A percentile compares a stretch with the other conserved stretches of the same genome.
phyloP scores from a whole-genome alignment of 2,329 filamentous ascomycete species.

The Phyllosticta citribraziliensis region DNA sequence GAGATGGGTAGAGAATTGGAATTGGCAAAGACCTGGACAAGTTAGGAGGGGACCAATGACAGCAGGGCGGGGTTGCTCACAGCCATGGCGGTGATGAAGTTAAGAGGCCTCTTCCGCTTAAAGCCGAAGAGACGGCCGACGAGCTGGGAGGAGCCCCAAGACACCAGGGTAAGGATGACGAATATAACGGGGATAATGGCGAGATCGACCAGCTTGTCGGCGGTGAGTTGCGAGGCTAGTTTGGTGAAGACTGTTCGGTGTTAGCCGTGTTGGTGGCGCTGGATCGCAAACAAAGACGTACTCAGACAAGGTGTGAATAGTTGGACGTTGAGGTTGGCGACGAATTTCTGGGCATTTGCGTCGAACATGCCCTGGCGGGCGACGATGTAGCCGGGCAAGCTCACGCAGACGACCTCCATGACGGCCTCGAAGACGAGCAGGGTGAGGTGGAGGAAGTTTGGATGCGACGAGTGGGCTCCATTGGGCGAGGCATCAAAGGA shows the following conservation, averaged over 20 bases:
- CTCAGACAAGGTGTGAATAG: constrained; percentile 95
- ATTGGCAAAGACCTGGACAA: constrained; percentile 72
- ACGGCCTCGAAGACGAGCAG: constrained; percentile 91
- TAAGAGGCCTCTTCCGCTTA: constrained; percentile 64
- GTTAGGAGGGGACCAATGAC: constrained; percentile 13
- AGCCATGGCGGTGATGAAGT: constrained; percentile 96
- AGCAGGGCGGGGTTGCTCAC: constrained; percentile 33
- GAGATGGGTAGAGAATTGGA: constrained; percentile 97
- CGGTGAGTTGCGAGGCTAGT: constrained; percentile 84
- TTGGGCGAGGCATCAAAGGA: constrained; percentile 24
- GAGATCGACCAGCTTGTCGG: constrained; percentile 80
- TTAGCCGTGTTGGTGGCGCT: constrained; percentile 1
- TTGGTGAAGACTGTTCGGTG: constrained; percentile 74
- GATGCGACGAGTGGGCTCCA: constrained; percentile 40
- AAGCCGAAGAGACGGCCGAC: constrained; percentile 72
- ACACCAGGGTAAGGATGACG: constrained; percentile 74
- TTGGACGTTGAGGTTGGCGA: constrained; percentile 92
- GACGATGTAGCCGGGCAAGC: constrained; percentile 85
- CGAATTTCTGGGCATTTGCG: constrained; percentile 89
- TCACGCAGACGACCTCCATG: constrained; percentile 89
- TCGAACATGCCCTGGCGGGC: constrained; percentile 88
- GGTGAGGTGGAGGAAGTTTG: constrained; percentile 58
- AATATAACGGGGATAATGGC: constrained; percentile 96
- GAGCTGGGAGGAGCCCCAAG: constrained; percentile 63
- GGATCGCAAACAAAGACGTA: constrained; percentile 36